Conservation (phyloP, 2,329 filamentous ascomycete genomes). For the Pseudogymnoascus sp. region DNA sequence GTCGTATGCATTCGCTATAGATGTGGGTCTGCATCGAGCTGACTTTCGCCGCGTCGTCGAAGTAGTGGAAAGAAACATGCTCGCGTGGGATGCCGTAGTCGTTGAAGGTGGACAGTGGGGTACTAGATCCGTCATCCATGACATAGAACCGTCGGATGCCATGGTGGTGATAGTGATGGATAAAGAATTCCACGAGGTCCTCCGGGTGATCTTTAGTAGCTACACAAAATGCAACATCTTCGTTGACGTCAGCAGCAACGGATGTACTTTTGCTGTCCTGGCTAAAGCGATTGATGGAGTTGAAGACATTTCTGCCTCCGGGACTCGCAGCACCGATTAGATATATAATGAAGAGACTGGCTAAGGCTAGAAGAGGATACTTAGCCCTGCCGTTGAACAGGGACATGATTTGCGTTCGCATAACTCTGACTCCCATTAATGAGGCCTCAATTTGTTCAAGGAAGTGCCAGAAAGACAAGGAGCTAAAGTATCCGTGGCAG, state of each 20-base stretch:
- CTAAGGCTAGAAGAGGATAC: not conserved
- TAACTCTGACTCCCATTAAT: too few species aligned
- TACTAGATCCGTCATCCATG: slow-evolving; percentile 22
- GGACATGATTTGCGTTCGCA: not conserved
- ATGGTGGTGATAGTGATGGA: slow-evolving; percentile 22
- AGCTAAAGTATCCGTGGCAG: too few species aligned
- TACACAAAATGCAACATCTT: slow-evolving; percentile 22
- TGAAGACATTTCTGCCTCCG: not conserved
- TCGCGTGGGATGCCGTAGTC: slow-evolving; percentile 14
- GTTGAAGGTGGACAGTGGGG: slow-evolving; percentile 17
- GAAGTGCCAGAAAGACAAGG: too few species aligned
- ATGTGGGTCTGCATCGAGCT: slow-evolving; percentile 15
- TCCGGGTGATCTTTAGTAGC: slow-evolving; percentile 18
- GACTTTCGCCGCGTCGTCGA: slow-evolving; percentile 9
- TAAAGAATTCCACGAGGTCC: slow-evolving; percentile 21
- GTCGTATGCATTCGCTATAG: slow-evolving; percentile 20
- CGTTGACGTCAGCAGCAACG: slow-evolving; percentile 6
- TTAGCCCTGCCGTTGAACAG: not conserved
- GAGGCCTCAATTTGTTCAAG: too few species aligned
- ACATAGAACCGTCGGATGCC: slow-evolving; percentile 22
- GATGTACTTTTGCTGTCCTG: not conserved
- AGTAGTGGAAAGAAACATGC: slow-evolving; percentile 20
- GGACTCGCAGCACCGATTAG: not conserved
- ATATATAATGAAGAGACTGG: not conserved
- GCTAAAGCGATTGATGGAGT: not conserved